A percentile compares a stretch with the other conserved stretches of the same genome.
phyloP scores from a whole-genome alignment of 2,329 filamentous ascomycete species.

The Neurospora sp. region DNA sequence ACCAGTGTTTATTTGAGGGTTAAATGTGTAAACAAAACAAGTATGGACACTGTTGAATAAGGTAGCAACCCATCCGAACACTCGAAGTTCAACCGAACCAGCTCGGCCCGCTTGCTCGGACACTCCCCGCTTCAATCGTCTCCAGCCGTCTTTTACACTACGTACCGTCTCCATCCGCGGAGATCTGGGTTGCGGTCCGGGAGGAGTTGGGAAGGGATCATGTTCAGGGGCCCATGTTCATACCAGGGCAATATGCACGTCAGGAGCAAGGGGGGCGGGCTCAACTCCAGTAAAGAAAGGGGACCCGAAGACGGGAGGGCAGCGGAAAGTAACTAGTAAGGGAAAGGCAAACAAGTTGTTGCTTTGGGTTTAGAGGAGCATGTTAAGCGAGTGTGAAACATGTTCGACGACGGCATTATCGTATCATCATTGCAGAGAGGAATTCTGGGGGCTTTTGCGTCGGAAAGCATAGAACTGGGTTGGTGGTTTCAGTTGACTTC shows the following conservation, averaged over 20 bases:
- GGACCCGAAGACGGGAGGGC: background rate
- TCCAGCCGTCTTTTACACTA: background rate
- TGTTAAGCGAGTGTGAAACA: background rate
- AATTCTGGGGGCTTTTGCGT: background rate
- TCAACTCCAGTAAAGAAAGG: background rate
- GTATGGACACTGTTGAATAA: too few relatives aligned
- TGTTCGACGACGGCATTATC: background rate
- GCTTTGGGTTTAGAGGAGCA: background rate
- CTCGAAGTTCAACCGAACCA: background rate
- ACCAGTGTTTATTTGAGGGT: too few relatives aligned
- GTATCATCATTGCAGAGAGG: background rate
- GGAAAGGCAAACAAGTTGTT: background rate
- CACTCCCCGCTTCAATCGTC: background rate
- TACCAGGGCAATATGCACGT: background rate
- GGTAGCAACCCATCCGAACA: background rate
- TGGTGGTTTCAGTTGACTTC: background rate
- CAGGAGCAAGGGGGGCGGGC: background rate
- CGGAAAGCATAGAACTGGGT: background rate
- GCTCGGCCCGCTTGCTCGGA: background rate
- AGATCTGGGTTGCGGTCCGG: background rate
- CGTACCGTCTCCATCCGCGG: background rate
- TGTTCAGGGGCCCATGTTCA: background rate
- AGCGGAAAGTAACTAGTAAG: background rate
- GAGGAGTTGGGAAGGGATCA: background rate
- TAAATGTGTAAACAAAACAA: too few relatives aligned